A percentile compares a stretch with the other conserved stretches of the same genome.
These are phyloP conservation scores for Starmerella cellae DNA, from an alignment of 805 yeast genomes.

Conservation along the genomic window DNA sequence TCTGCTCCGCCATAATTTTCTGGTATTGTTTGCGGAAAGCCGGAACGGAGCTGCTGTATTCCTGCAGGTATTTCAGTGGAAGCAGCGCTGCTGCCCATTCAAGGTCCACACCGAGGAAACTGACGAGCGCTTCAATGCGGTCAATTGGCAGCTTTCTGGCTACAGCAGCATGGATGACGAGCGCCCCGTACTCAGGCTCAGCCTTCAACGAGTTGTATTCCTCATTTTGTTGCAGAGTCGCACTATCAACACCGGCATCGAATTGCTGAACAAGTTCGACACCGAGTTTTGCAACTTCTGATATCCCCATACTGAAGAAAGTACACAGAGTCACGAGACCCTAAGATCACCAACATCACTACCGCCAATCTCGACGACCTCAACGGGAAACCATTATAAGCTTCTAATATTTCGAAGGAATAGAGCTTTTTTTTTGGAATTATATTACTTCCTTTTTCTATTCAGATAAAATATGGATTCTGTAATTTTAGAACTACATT, in stretches of 20 bases:
- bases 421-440: too few relatives aligned
- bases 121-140: background rate
- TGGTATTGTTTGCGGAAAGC: conserved; percentile 12
- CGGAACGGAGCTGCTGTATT: background rate
- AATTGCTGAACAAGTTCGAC: background rate
- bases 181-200: background rate
- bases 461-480: too few relatives aligned
- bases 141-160: background rate
- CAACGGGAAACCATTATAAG: too few relatives aligned
- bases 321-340: too few relatives aligned
- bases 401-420: too few relatives aligned
- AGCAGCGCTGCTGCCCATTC: background rate
- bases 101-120: background rate
- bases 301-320: background rate
- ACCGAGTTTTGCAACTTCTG: background rate
- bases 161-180: conserved; percentile 4
- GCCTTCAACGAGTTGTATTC: background rate
- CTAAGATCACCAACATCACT: too few relatives aligned
- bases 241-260: background rate
- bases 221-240: background rate
- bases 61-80: background rate
- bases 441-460: too few relatives aligned
- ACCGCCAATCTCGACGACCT: too few relatives aligned
- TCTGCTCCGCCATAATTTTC: conserved; percentile 9
- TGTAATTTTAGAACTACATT: too few relatives aligned